Evolutionary conservation across 345 rosid genomes (phyloP), one percentile per base, ranked within the genome.

Genomic region (Syzygium jambos): DNA sequence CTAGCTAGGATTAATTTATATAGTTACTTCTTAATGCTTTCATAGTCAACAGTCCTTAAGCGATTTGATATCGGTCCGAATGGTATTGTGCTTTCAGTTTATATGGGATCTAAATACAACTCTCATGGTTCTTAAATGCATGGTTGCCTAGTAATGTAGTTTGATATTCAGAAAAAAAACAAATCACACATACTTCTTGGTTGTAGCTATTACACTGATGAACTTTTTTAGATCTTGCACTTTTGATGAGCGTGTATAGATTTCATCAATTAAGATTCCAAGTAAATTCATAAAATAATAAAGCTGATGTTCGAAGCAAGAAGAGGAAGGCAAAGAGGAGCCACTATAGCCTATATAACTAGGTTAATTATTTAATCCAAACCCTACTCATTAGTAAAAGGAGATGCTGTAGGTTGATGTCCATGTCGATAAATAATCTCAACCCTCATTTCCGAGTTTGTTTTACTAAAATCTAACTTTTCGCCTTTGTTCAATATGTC

Each of bases 381-480:
- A 34, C 78, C 46, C 43, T 17, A 30, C 23, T 68, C 23, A 68
- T 17, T 34, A 17, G 80, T 68, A 68, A 34, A 68, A 68, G 78
- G 46, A 34, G 5, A 68, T 34, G 12, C 78, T 68, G 34, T 68
- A 68, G 78, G 46, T 38, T 34, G 41, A 38, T 34, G 78, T 9
- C 78, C 78, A 17, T 68, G 78, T 17, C 13, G 5, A 68, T 30
- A 34, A 68, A 34, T 17, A 68, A 68, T 68, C 78, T 68, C 13
- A 68, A 34, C 78, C 34, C 78, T 21, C 41, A 34, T 23, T 68
- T 34, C 41, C 41, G 11, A 68, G 23, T 68, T 68, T 68, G 46
- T 34, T 68, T 68, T 68, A 82, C 51, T 61, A 87, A 89, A 84
- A 68, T 73, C 86, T 41, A 73, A 88, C 84, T 68, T 78, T 46